These are phyloP conservation scores for Acrocalymma vagum DNA, from an alignment of 2,329 filamentous ascomycete species.

Conservation along the genomic window DNA sequence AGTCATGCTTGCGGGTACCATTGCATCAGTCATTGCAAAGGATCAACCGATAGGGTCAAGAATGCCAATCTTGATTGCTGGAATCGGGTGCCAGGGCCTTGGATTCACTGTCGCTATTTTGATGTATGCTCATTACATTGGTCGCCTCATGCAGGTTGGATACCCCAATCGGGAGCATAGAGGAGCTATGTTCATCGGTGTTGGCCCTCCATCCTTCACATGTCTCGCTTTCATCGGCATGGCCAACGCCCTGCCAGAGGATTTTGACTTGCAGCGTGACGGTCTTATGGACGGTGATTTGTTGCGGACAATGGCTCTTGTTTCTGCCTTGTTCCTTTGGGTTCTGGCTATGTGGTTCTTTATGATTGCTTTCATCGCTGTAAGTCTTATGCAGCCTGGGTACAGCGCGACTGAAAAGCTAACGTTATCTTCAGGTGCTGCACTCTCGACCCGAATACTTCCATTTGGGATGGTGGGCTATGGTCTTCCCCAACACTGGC, in stretches of 20 bases:
- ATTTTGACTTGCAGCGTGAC: slow-evolving; percentile 59
- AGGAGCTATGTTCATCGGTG: slow-evolving; percentile 77
- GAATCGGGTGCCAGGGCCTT: slow-evolving; percentile 74
- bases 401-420: slow-evolving; percentile 42
- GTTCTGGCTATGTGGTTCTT: slow-evolving; percentile 68
- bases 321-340: slow-evolving; percentile 69
- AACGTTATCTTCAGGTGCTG: slow-evolving; percentile 31
- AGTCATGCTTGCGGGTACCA: slow-evolving; percentile 76
- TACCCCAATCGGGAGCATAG: slow-evolving; percentile 71
- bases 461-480: slow-evolving; percentile 70
- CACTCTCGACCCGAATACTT: slow-evolving; percentile 58
- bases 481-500: slow-evolving; percentile 56
- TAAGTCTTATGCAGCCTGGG: slow-evolving; percentile 25
- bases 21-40: slow-evolving; percentile 71
- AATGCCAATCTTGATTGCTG: slow-evolving; percentile 71
- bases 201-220: slow-evolving; percentile 78
- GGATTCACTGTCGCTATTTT: slow-evolving; percentile 74
- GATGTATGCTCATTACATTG: slow-evolving; percentile 78
- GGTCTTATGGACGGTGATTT: slow-evolving; percentile 54
- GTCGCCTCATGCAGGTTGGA: slow-evolving; percentile 73
- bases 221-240: slow-evolving; percentile 75
- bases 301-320: slow-evolving; percentile 57
- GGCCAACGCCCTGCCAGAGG: slow-evolving; percentile 60
- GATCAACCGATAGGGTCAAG: slow-evolving; percentile 66
- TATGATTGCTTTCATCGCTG: slow-evolving; percentile 49